Percentiles rank a stretch among this genome's conserved stretches.
Conservation (phyloP, 2,329 filamentous ascomycete genomes). For the Colletotrichum spinosum region DNA sequence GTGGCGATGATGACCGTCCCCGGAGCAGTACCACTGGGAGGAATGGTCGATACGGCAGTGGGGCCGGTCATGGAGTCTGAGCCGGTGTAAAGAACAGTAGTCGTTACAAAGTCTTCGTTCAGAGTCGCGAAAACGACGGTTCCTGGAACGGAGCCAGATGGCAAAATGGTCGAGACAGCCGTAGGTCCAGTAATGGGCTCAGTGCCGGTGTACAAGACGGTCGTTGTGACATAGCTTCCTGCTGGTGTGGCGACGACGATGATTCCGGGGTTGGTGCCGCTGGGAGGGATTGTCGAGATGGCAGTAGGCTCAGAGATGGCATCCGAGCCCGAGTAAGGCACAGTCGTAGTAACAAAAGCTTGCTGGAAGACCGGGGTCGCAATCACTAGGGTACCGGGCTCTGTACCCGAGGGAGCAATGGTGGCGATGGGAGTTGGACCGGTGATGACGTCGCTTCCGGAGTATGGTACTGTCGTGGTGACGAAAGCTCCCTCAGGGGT, state of each 20-base stretch:
- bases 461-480: conserved; percentile 2
- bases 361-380: not conserved
- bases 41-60: conserved; percentile 23
- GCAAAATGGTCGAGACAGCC: conserved; percentile 8
- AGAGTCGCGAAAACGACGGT: conserved; percentile 21
- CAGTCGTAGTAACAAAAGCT: conserved; percentile 18
- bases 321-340: conserved; percentile 8
- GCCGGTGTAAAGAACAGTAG: conserved; percentile 20
- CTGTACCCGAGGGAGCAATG: not conserved
- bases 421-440: not conserved
- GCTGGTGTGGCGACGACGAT: not conserved
- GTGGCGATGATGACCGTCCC: conserved; percentile 22
- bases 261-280: not conserved
- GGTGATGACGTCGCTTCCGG: conserved; percentile 4
- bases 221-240: conserved; percentile 2
- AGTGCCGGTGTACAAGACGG: not conserved
- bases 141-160: conserved; percentile 22
- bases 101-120: conserved; percentile 16
- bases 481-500: not conserved
- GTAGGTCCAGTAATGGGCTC: conserved; percentile 4
- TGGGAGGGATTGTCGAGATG: conserved; percentile 2
- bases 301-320: not conserved
- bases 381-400: not conserved
- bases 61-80: not conserved
- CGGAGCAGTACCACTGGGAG: conserved; percentile 20